Evolutionary conservation across 2,329 filamentous ascomycete genomes (phyloP).

Genomic region (Pseudodiploospora longispora): DNA sequence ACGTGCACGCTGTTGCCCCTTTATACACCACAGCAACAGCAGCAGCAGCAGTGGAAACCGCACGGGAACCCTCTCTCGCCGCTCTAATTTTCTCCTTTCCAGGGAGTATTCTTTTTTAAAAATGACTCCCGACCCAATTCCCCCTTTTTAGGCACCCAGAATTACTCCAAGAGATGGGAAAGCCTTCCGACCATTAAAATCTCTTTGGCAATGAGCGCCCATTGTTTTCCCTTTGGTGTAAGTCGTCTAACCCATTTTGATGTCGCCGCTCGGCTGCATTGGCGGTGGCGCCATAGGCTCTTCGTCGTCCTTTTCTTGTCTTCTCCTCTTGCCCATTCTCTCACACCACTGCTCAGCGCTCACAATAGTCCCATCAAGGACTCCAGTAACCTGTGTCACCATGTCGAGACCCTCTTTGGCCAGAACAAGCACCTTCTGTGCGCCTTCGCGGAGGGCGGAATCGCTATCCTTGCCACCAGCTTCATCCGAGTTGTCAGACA

Average conservation of each 20-base stretch:
- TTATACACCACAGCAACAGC: no score
- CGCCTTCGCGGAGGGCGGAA: constrained; percentile 41
- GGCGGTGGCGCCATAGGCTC: constrained; percentile 10
- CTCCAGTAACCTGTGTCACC: constrained; percentile 82
- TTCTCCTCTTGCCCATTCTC: constrained; percentile 48
- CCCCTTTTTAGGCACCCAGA: background rate
- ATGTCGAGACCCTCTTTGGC: constrained; percentile 89
- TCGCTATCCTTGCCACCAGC: constrained; percentile 26
- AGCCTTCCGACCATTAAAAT: no score
- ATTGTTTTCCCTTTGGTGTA: background rate
- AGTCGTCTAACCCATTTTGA: constrained; percentile 18
- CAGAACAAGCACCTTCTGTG: constrained; percentile 73
- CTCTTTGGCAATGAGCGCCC: background rate
- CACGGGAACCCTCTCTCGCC: background rate
- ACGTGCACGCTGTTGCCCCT: no score
- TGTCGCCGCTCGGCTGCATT: constrained; percentile 18
- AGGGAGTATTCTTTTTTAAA: background rate
- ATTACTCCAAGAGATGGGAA: no score
- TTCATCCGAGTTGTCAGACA: constrained; percentile 24
- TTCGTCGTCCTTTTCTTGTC: constrained; percentile 15
- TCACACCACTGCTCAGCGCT: constrained; percentile 92
- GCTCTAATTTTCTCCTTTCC: background rate
- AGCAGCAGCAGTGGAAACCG: no score
- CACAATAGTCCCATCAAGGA: constrained; percentile 80
- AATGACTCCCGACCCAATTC: background rate